Evolutionary conservation across 2,329 filamentous ascomycete genomes (phyloP).

Genomic region (Alternaria incomplexa): DNA sequence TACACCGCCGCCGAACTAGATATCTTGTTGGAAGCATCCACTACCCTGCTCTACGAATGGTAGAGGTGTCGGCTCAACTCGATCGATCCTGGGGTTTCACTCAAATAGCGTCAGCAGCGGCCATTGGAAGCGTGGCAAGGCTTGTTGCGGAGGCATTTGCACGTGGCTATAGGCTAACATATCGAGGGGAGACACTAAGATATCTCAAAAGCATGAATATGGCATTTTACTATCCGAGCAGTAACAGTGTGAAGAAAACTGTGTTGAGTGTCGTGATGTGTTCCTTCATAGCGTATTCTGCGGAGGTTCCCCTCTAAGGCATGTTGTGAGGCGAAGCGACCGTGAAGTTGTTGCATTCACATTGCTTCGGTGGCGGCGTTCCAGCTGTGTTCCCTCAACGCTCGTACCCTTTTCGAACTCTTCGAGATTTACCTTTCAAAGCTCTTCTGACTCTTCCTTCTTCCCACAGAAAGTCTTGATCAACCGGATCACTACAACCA

Average conservation of each 20-base stretch:
- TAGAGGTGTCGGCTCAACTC: background rate
- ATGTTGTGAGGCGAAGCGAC: background rate
- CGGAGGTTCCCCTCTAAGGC: accelerated
- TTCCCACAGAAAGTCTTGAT: background rate
- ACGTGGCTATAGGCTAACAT: background rate
- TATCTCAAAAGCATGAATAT: background rate
- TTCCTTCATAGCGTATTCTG: accelerated
- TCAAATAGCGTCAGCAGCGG: background rate
- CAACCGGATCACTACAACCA: background rate
- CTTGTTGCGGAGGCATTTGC: background rate
- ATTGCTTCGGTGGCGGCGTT: background rate
- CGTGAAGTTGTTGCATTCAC: background rate
- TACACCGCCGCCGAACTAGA: background rate
- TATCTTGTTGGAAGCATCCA: background rate
- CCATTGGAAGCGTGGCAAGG: background rate
- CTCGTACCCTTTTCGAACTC: accelerated
- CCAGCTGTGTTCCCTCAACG: background rate
- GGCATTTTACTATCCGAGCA: background rate
- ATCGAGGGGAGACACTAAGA: background rate
- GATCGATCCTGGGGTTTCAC: background rate
- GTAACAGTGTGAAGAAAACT: background rate
- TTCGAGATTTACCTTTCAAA: background rate
- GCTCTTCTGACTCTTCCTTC: background rate
- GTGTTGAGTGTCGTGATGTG: background rate
- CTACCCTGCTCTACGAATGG: background rate